Percentiles rank a stretch among this genome's conserved stretches.
Conservation (phyloP, 2,329 filamentous ascomycete species). For the Xylaria sp. region DNA sequence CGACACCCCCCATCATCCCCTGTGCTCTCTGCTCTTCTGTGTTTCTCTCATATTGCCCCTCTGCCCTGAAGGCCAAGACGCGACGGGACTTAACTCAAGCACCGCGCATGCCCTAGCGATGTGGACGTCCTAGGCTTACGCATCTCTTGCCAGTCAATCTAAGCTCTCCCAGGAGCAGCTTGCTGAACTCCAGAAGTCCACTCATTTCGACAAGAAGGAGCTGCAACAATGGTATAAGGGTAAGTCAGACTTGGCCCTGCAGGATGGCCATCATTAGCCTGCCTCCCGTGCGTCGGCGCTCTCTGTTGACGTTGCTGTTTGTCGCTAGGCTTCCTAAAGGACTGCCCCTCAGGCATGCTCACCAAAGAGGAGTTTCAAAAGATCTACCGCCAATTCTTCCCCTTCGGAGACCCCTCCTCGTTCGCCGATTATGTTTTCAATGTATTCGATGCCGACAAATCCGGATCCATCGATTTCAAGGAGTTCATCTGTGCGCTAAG, state of each 20-base stretch:
- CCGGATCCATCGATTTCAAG: slow-evolving; percentile 98
- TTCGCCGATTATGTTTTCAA: slow-evolving; percentile 99
- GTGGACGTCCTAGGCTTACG: slow-evolving; percentile 16
- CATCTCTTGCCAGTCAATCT: slow-evolving; percentile 72
- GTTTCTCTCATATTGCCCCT: not conserved
- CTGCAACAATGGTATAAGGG: slow-evolving; percentile 99
- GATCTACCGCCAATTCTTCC: slow-evolving; percentile 99
- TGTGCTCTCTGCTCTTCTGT: not conserved
- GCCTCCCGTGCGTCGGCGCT: slow-evolving; percentile 8
- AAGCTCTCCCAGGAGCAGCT: slow-evolving; percentile 98
- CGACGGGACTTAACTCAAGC: not conserved
- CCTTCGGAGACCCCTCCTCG: slow-evolving; percentile 94
- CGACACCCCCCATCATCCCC: not conserved
- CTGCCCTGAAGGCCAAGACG: not conserved
- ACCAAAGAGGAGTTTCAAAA: slow-evolving; percentile 99
- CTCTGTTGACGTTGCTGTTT: not conserved
- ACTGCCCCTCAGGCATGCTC: slow-evolving; percentile 95
- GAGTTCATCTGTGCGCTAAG: slow-evolving; percentile 98
- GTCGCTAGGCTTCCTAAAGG: slow-evolving; percentile 86
- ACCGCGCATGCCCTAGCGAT: not conserved
- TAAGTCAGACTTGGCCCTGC: slow-evolving; percentile 49
- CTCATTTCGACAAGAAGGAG: slow-evolving; percentile 99
- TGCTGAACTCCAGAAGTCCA: slow-evolving; percentile 91
- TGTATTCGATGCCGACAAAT: slow-evolving; percentile 97
- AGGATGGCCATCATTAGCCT: not conserved